A percentile compares a stretch with the other conserved stretches of the same genome.
Conservation (phyloP, 2,329 filamentous ascomycete genomes). For the Nemania abortiva region DNA sequence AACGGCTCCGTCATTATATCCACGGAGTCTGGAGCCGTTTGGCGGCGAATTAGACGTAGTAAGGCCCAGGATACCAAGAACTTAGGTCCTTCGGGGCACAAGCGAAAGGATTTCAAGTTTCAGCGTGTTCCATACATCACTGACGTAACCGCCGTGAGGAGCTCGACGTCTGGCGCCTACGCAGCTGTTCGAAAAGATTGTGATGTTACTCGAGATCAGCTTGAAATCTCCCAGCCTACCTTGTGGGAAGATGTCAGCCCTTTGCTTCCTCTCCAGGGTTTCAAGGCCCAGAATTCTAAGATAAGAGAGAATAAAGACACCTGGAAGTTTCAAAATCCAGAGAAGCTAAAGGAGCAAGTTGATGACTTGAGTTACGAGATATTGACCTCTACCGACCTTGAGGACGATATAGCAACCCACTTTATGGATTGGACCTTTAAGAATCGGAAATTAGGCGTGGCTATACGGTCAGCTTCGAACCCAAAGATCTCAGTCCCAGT, state of each 20-base stretch:
- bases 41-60: conserved; percentile 84
- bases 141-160: conserved; percentile 83
- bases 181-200: conserved; percentile 87
- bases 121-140: conserved; percentile 90
- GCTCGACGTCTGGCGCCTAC: conserved; percentile 91
- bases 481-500: conserved; percentile 81
- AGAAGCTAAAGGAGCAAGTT: conserved; percentile 65
- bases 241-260: conserved; percentile 81
- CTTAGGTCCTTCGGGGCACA: conserved; percentile 61
- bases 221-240: conserved; percentile 73
- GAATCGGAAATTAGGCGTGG: conserved; percentile 58
- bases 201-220: conserved; percentile 79
- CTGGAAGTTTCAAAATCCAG: conserved; percentile 57
- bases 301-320: conserved; percentile 56
- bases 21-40: conserved; percentile 91
- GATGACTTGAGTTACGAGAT: conserved; percentile 64
- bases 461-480: conserved; percentile 67
- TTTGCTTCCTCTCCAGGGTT: conserved; percentile 74
- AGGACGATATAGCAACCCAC: conserved; percentile 69
- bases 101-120: conserved; percentile 93
- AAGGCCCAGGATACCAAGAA: conserved; percentile 78
- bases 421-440: conserved; percentile 56
- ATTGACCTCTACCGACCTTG: conserved; percentile 73
- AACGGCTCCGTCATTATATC: conserved; percentile 95
- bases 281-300: conserved; percentile 61